Evolutionary conservation across 257 asterid genomes (phyloP), one percentile per base, ranked within the genome.

Genomic region (Solanum phureja): DNA sequence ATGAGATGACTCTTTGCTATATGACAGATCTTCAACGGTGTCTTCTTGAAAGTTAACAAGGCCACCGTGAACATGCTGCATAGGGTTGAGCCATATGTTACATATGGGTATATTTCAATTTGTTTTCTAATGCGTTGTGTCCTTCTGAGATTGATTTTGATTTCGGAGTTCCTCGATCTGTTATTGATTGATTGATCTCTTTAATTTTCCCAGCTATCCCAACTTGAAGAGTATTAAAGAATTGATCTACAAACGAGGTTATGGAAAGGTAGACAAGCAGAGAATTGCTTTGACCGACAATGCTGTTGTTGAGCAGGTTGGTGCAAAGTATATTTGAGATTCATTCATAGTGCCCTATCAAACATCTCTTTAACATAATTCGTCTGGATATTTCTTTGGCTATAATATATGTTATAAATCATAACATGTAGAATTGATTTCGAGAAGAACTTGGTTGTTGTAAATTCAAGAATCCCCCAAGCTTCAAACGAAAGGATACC

Each of bases 31-130:
- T 94, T 95, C 81, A 94, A 93, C 40, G 98, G 98, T 5, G 96
- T 94, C 74, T 95, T 95, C 89, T 79, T 95, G 89, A 94, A 95
- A 91, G 98, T 94, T 5, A 95, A 95, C 91, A 93, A 93, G 88
- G 98, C 98, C 3, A 94, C 98, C 2, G 40, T 93, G 84, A 94
- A 95, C 88, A 95, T 95, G 98, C 90, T 95, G 37, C 98, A 89
- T 89, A 88, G 94, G 52, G 98, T 95, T 74, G 98, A 94, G 86
- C 98, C 98, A 5, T 94, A 94, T n/a, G 98, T 95, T 6, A 92
- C 98, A 8, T 94, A 87, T n/a, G 98, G 98, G 97, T 93, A 84
- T 46, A 40, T 1, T 11, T 76, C 42, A 27, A 29, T n/a, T 38
- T 16, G 27, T 9, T 49, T 49, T 19, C 35, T 38, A 5, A 16